phyloP scores from a whole-genome alignment of 2,329 filamentous ascomycete species.

The Xylariales sp. region DNA sequence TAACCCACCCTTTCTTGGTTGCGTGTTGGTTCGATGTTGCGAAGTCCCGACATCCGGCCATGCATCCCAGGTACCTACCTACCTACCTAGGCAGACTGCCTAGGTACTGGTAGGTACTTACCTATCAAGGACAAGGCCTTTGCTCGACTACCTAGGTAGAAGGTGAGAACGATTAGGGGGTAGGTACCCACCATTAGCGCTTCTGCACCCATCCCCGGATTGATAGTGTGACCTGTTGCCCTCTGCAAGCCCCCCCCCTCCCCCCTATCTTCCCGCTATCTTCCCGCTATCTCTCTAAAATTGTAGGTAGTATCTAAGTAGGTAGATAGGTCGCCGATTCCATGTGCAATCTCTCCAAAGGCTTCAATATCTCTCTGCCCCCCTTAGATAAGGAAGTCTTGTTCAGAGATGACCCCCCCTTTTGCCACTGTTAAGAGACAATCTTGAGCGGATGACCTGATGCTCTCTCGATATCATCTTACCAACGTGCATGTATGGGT shows the following conservation, averaged over 20 bases:
- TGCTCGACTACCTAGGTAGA: slow-evolving; percentile 10
- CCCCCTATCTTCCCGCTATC: slow-evolving; percentile 4
- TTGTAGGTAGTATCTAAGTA: background rate
- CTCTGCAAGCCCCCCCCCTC: slow-evolving; percentile 8
- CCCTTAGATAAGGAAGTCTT: slow-evolving; percentile 11
- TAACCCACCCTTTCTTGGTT: too few relatives aligned
- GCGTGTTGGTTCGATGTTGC: slow-evolving; percentile 7
- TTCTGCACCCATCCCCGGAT: slow-evolving; percentile 2
- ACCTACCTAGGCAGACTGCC: too few relatives aligned
- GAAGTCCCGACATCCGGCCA: slow-evolving; percentile 26
- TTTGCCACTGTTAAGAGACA: slow-evolving; percentile 9
- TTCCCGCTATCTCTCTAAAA: background rate
- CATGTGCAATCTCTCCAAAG: slow-evolving; percentile 5
- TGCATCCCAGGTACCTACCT: slow-evolving; percentile 5
- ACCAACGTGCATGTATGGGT: slow-evolving; percentile 13
- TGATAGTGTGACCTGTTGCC: slow-evolving; percentile 7
- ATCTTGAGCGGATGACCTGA: slow-evolving; percentile 23
- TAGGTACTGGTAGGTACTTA: too few relatives aligned
- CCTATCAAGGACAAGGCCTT: background rate
- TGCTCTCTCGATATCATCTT: slow-evolving; percentile 13
- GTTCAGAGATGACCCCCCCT: slow-evolving; percentile 5
- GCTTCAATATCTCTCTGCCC: slow-evolving; percentile 12
- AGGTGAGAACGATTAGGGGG: background rate
- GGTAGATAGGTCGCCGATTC: too few relatives aligned
- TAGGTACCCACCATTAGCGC: too few relatives aligned